phyloP scores from a whole-genome alignment of 768 basidiomycete species.

The Tricholoma flavovirens region DNA sequence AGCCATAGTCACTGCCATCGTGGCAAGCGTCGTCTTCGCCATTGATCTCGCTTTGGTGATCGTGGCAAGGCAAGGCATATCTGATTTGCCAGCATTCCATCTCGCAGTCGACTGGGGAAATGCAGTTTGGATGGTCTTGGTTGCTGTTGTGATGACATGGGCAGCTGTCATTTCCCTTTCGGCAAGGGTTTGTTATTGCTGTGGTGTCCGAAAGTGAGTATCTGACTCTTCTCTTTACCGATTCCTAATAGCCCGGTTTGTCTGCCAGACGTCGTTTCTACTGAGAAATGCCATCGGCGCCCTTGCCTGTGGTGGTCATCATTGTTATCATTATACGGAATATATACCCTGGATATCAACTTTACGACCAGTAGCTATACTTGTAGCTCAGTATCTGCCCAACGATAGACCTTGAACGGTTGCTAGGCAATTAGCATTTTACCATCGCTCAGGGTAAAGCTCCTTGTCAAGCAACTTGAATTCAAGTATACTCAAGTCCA shows the following conservation, averaged over 20 bases:
- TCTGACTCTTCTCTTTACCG: not conserved
- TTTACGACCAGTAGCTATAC: too few species aligned
- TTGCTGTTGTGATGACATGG: slow-evolving; percentile 52
- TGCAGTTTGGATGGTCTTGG: slow-evolving; percentile 68
- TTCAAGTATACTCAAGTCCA: too few species aligned
- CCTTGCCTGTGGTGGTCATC: not conserved
- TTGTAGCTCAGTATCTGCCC: too few species aligned
- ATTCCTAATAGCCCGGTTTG: not conserved
- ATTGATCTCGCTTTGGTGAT: slow-evolving; percentile 60
- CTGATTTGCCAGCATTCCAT: slow-evolving; percentile 29
- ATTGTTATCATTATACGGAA: not conserved
- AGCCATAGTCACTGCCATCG: slow-evolving; percentile 49
- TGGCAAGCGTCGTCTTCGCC: slow-evolving; percentile 51
- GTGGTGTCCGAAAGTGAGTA: slow-evolving; percentile 48
- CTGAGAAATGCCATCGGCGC: not conserved
- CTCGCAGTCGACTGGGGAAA: slow-evolving; percentile 57
- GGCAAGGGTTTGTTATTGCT: slow-evolving; percentile 61
- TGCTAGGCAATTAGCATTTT: too few species aligned
- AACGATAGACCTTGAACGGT: too few species aligned
- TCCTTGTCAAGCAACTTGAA: too few species aligned
- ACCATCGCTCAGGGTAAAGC: too few species aligned
- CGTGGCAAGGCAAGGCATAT: slow-evolving; percentile 40
- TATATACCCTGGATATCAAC: not conserved
- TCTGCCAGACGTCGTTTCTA: not conserved
- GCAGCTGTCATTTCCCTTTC: slow-evolving; percentile 54